A percentile compares a stretch with the other conserved stretches of the same genome.
These are phyloP conservation scores for Xylaria sp. DNA, from an alignment of 2,329 filamentous ascomycete genomes.

Conservation along the genomic window DNA sequence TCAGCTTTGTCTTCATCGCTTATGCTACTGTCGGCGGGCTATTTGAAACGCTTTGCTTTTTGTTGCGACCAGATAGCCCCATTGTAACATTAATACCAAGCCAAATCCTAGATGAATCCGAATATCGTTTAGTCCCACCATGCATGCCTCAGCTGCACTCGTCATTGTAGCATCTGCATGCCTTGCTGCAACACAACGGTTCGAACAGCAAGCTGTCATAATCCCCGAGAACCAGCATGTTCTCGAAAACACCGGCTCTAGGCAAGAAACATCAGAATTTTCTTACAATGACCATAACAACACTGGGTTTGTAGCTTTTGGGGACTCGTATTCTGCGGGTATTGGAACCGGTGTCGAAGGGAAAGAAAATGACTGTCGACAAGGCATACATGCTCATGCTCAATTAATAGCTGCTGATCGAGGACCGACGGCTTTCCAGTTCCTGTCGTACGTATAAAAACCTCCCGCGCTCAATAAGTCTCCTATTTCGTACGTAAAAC, in stretches of 20 bases:
- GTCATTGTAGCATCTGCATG: neutral
- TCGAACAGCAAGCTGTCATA: slow-evolving; percentile 20
- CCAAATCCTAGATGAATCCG: neutral
- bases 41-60: slow-evolving; percentile 7
- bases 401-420: slow-evolving; percentile 53
- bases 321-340: slow-evolving; percentile 60
- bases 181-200: slow-evolving; percentile 1
- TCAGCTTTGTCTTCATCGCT: neutral
- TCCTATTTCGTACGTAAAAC: too few species aligned
- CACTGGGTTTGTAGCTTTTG: slow-evolving; percentile 55
- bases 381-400: slow-evolving; percentile 55
- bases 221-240: slow-evolving; percentile 37
- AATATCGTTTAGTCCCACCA: slow-evolving; percentile 31
- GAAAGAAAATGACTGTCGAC: slow-evolving; percentile 55
- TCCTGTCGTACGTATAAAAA: slow-evolving; percentile 49
- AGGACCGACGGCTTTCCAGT: slow-evolving; percentile 53
- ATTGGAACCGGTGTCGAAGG: slow-evolving; percentile 58
- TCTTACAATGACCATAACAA: neutral
- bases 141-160: slow-evolving; percentile 32
- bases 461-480: too few species aligned
- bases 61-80: neutral
- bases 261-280: slow-evolving; percentile 19
- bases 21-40: neutral
- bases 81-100: neutral
- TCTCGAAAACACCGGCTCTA: slow-evolving; percentile 17